Conservation (phyloP, 2,329 filamentous ascomycete species). For the Ophiostoma piceae region DNA sequence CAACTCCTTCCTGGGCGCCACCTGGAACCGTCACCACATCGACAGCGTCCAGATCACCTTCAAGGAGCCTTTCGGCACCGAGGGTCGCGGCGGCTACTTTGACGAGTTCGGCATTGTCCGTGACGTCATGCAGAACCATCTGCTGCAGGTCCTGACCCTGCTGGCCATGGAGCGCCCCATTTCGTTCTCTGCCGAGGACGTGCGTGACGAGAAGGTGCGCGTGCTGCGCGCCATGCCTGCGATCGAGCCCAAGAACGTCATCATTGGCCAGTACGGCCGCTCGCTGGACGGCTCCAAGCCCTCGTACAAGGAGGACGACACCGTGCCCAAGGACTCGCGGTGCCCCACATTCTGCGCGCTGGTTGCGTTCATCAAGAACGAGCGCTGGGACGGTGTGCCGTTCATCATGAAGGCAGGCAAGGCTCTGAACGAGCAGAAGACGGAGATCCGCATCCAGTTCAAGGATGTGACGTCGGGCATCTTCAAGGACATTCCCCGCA, state of each 20-base stretch:
- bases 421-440: slow-evolving; percentile 98
- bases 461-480: slow-evolving; percentile 99
- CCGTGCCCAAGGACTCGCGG: slow-evolving; percentile 91
- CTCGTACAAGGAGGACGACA: slow-evolving; percentile 97
- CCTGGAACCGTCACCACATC: slow-evolving; percentile 99
- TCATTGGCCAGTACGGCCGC: slow-evolving; percentile 97
- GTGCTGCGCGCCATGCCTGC: slow-evolving; percentile 88
- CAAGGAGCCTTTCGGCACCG: slow-evolving; percentile 98
- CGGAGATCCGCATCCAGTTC: slow-evolving; percentile 98
- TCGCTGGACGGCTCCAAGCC: slow-evolving; percentile 95
- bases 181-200: slow-evolving; percentile 96
- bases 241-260: slow-evolving; percentile 99
- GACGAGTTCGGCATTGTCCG: slow-evolving; percentile 99
- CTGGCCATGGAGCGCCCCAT: slow-evolving; percentile 98
- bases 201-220: slow-evolving; percentile 96
- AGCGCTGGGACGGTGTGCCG: slow-evolving; percentile 97
- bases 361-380: slow-evolving; percentile 98
- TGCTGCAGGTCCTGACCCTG: slow-evolving; percentile 91
- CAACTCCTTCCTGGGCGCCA: slow-evolving; percentile 97
- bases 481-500: slow-evolving; percentile 98
- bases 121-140: slow-evolving; percentile 99
- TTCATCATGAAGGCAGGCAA: slow-evolving; percentile 99
- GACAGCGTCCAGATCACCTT: slow-evolving; percentile 99
- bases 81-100: slow-evolving; percentile 96
- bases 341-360: slow-evolving; percentile 98